Conservation (phyloP, 148 eudicot genomes). For the Fagopyrum homotropicum region DNA sequence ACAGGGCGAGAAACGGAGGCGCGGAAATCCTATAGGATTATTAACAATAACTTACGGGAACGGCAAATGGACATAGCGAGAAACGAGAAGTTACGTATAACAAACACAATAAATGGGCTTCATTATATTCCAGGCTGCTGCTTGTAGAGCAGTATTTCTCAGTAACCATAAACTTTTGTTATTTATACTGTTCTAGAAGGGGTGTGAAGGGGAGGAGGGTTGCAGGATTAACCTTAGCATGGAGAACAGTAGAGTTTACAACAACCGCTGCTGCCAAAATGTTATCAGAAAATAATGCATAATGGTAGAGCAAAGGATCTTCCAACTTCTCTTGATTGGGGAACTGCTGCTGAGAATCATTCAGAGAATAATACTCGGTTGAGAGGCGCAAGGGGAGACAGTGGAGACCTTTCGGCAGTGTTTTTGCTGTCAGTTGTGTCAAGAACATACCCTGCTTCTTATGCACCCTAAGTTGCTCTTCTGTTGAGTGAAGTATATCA, state of each 20-base stretch:
- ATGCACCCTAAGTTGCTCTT: constrained; percentile 90
- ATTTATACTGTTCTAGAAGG: not conserved
- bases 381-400: constrained; percentile 94
- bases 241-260: constrained; percentile 76
- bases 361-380: constrained; percentile 64
- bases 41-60: too few species aligned
- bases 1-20: not conserved
- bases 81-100: not conserved
- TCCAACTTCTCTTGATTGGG: constrained; percentile 62
- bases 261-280: constrained; percentile 89
- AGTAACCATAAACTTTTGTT: not conserved
- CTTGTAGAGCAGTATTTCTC: not conserved
- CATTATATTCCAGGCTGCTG: not conserved
- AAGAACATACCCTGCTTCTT: constrained; percentile 80
- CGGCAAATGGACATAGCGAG: too few species aligned
- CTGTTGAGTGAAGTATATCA: constrained; percentile 89
- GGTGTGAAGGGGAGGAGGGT: not conserved
- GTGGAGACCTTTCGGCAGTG: constrained; percentile 95
- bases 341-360: constrained; percentile 55
- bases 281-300: constrained; percentile 88
- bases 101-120: not conserved
- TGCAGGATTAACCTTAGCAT: constrained; percentile 61
- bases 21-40: too few species aligned
- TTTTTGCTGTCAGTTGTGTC: constrained; percentile 87
- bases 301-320: constrained; percentile 69